phyloP scores from a whole-genome alignment of 31 red algal genomes.

The Odonthalia washingtoniensis region DNA sequence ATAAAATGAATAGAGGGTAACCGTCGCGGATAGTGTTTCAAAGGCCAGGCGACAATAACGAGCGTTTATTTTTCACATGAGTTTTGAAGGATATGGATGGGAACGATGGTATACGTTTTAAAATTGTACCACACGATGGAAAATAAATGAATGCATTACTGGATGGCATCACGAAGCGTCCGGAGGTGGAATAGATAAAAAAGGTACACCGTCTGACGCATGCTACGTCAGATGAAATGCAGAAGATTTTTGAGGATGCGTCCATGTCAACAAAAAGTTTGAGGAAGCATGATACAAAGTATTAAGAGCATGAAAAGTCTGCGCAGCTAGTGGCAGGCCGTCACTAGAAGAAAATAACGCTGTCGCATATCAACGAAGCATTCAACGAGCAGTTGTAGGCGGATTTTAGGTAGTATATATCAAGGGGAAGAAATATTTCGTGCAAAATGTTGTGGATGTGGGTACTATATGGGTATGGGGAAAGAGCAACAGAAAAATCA shows the following conservation, averaged over 20 bases:
- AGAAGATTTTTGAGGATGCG: neutral
- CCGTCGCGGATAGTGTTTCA: neutral
- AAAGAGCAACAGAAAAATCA: neutral
- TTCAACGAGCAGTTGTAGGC: conserved; percentile 27
- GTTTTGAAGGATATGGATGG: neutral
- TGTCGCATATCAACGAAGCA: conserved; percentile 18
- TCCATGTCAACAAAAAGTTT: neutral
- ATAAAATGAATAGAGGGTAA: neutral
- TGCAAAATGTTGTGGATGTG: conserved; percentile 25
- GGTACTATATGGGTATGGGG: conserved; percentile 18
- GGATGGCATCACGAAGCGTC: neutral
- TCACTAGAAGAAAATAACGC: conserved; percentile 8
- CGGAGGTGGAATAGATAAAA: neutral
- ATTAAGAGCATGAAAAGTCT: neutral
- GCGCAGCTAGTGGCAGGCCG: neutral
- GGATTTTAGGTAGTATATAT: neutral
- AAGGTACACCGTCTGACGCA: neutral
- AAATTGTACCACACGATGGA: neutral
- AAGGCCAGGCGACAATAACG: neutral
- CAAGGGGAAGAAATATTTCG: conserved; percentile 10
- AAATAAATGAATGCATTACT: neutral
- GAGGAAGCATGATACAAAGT: too few species aligned
- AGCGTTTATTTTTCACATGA: conserved; percentile 14
- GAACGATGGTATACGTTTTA: neutral
- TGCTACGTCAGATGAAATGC: neutral